These are phyloP conservation scores for Tagetes erecta DNA, from an alignment of 129 eudicot genomes.

Conservation along the genomic window DNA sequence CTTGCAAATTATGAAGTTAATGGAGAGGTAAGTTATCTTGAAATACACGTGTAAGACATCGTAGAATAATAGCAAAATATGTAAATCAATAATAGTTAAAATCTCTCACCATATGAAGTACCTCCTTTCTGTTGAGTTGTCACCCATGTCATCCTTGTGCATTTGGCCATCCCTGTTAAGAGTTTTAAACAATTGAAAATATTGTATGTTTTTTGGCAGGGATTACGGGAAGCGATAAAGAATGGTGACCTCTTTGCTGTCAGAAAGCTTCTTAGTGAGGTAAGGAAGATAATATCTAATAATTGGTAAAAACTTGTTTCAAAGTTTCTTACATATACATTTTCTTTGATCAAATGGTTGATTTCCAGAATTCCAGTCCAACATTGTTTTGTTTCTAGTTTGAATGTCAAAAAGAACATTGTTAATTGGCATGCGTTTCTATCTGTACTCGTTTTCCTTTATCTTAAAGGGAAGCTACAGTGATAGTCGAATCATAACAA, in stretches of 20 bases:
- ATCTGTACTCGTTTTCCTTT: not conserved
- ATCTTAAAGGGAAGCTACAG: not conserved
- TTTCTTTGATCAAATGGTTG: slow-evolving; percentile 21
- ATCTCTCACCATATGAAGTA: slow-evolving; percentile 3
- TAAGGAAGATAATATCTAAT: slow-evolving; percentile 33
- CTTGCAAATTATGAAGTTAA: slow-evolving; percentile 64
- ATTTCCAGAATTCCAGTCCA: not conserved
- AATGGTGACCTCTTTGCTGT: slow-evolving; percentile 77
- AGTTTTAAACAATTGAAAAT: not conserved
- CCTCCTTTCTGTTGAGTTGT: not conserved
- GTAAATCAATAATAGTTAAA: not conserved
- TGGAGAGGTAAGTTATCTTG: slow-evolving; percentile 76
- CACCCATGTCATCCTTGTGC: slow-evolving; percentile 1
- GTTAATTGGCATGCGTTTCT: not conserved
- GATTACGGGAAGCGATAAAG: slow-evolving; percentile 94
- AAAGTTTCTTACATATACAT: slow-evolving; percentile 2
- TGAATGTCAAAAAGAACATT: slow-evolving; percentile 6
- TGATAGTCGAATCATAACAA: not conserved
- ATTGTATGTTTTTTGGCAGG: slow-evolving; percentile 44
- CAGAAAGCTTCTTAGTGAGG: slow-evolving; percentile 82
- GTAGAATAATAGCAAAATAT: slow-evolving; percentile 11
- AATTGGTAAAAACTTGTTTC: slow-evolving; percentile 17
- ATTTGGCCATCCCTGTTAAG: not conserved
- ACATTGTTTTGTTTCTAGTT: not conserved
- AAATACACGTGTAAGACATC: not conserved